These are phyloP conservation scores for Adansonia grandidieri DNA, from an alignment of 441 rosid genomes.

Conservation along the genomic window DNA sequence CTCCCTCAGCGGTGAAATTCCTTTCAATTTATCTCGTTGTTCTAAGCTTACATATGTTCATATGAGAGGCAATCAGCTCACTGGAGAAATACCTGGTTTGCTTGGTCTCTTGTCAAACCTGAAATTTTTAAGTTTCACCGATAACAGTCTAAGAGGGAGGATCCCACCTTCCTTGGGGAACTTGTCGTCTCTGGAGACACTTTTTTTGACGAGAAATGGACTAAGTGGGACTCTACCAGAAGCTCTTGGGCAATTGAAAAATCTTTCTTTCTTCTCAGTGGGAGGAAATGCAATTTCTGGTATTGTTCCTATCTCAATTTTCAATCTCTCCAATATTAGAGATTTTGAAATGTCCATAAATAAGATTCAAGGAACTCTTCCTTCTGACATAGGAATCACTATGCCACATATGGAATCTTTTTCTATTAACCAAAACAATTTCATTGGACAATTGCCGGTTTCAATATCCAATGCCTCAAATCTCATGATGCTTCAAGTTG, in stretches of 20 bases:
- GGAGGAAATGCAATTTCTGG: neutral
- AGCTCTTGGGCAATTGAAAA: neutral
- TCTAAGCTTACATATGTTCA: neutral
- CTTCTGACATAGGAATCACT: neutral
- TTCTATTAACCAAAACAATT: rapidly evolving
- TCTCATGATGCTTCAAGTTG: rapidly evolving
- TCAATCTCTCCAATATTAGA: neutral
- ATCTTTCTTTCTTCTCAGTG: neutral
- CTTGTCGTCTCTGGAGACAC: neutral
- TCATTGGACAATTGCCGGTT: slow-evolving; percentile 15
- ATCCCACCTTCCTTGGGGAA: slow-evolving; percentile 27
- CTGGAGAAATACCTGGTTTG: slow-evolving; percentile 11
- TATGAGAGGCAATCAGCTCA: neutral
- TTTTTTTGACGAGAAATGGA: neutral
- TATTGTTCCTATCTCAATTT: slow-evolving; percentile 19
- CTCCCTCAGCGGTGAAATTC: neutral
- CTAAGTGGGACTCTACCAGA: slow-evolving; percentile 31
- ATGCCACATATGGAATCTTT: slow-evolving; percentile 12
- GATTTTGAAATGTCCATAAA: neutral
- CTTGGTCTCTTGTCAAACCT: slow-evolving; percentile 20
- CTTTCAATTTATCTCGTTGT: neutral
- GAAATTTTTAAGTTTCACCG: neutral
- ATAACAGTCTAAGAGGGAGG: neutral
- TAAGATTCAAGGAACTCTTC: neutral
- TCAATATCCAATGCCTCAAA: slow-evolving; percentile 30